Percentiles rank a stretch among this genome's conserved stretches.
phyloP scores from a whole-genome alignment of 176 grass and related monocot species.

The Musa schizocarpa region DNA sequence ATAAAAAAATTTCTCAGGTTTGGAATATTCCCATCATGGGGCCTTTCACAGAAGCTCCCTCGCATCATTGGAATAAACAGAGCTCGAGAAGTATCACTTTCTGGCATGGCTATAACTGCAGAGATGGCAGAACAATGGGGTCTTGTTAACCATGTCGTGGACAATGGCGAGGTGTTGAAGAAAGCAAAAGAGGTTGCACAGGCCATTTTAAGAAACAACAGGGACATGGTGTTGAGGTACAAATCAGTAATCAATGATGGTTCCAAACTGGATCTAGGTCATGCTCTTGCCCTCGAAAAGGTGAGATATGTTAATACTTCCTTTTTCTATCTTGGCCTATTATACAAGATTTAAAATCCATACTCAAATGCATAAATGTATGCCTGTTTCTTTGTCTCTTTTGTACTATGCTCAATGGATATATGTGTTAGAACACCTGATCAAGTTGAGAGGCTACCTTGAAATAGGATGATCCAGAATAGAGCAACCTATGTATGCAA shows the following conservation, averaged over 20 bases:
- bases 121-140: slow-evolving; percentile 86
- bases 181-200: slow-evolving; percentile 59
- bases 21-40: slow-evolving; percentile 94
- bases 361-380: too few species aligned
- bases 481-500: too few species aligned
- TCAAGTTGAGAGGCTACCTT: too few species aligned
- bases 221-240: slow-evolving; percentile 58
- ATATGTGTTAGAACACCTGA: too few species aligned
- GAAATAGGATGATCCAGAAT: too few species aligned
- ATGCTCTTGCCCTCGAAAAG: slow-evolving; percentile 74
- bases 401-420: too few species aligned
- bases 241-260: slow-evolving; percentile 92
- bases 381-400: too few species aligned
- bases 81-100: slow-evolving; percentile 71
- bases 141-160: slow-evolving; percentile 69
- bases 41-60: slow-evolving; percentile 86
- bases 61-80: slow-evolving; percentile 72
- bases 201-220: slow-evolving; percentile 65
- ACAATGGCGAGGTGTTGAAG: slow-evolving; percentile 47
- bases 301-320: slow-evolving; percentile 20
- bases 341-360: too few species aligned
- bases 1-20: slow-evolving; percentile 41
- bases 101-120: slow-evolving; percentile 55
- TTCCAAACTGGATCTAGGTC: slow-evolving; percentile 50
- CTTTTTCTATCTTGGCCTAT: neutral